These are phyloP conservation scores for Gillenia trifoliata DNA, from an alignment of 306 rosid species.

Conservation along the genomic window DNA sequence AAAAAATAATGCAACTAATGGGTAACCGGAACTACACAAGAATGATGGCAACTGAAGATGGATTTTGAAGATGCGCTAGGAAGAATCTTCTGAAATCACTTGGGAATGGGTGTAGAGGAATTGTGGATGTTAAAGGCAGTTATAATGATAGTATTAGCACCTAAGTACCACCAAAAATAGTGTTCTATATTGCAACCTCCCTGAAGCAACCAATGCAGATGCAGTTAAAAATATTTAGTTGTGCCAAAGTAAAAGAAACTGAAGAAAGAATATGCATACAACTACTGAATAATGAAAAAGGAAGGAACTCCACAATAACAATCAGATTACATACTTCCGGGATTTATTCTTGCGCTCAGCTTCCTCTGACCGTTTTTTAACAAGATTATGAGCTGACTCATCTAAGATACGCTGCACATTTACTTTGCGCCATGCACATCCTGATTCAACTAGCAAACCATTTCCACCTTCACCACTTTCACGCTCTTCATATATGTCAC, in stretches of 20 bases:
- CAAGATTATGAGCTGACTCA: conserved; percentile 69
- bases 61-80: not conserved
- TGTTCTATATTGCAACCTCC: not conserved
- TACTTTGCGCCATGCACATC: conserved; percentile 92
- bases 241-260: not conserved
- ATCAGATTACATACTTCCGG: conserved; percentile 62
- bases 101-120: not conserved
- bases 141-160: not conserved
- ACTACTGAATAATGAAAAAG: not conserved
- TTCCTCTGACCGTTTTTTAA: conserved; percentile 84
- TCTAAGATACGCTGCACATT: conserved; percentile 89
- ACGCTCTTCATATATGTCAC: conserved; percentile 83
- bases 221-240: not conserved
- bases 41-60: not conserved
- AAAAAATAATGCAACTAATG: not conserved
- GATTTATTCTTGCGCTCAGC: conserved; percentile 70
- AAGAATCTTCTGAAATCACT: not conserved
- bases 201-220: not conserved
- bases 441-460: conserved; percentile 86
- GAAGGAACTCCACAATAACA: not conserved
- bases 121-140: not conserved
- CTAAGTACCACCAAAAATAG: not conserved
- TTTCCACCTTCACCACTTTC: conserved; percentile 73
- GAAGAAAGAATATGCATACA: not conserved
- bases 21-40: not conserved